phyloP scores from a whole-genome alignment of 1,284 basidiomycete genomes.

The Cystobasidium sp. region DNA sequence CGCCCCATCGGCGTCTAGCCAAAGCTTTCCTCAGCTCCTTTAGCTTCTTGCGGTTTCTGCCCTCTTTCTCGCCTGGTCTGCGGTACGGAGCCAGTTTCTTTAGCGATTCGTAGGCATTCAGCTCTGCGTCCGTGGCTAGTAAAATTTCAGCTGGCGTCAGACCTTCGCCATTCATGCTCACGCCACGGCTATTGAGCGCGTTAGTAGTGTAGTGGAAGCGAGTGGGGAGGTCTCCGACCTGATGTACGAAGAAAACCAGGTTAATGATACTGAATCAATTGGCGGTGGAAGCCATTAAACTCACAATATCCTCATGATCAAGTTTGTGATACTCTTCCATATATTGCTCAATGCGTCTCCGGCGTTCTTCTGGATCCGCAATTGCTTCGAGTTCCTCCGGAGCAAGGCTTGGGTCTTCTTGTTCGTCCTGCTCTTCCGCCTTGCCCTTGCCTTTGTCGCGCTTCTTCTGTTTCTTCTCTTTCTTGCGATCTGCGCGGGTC shows the following conservation, averaged over 20 bases:
- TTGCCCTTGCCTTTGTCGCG: constrained; percentile 77
- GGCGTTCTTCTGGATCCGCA: constrained; percentile 58
- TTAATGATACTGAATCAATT: neutral
- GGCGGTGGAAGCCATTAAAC: constrained; percentile 52
- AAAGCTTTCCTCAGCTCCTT: constrained; percentile 73
- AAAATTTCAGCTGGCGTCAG: constrained; percentile 87
- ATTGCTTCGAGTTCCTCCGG: constrained; percentile 87
- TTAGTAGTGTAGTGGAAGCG: constrained; percentile 84
- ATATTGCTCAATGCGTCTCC: constrained; percentile 70
- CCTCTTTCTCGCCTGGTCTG: constrained; percentile 60
- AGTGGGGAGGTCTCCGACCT: constrained; percentile 88
- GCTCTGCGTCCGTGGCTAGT: constrained; percentile 86
- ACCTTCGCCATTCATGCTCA: constrained; percentile 65
- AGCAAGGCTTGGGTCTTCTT: constrained; percentile 68
- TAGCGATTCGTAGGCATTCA: constrained; percentile 86
- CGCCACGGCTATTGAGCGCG: constrained; percentile 18
- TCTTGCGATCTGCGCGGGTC: constrained; percentile 55
- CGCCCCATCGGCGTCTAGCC: constrained; percentile 60
- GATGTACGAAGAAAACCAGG: constrained; percentile 36
- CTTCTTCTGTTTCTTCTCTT: constrained; percentile 63
- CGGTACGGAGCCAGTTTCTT: constrained; percentile 91
- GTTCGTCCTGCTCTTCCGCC: constrained; percentile 49
- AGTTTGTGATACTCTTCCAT: constrained; percentile 88
- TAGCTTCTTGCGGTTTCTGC: constrained; percentile 68
- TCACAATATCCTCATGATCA: constrained; percentile 93